Evolutionary conservation across 2,329 filamentous ascomycete species (phyloP).

Genomic region (Trichoderma sp.): DNA sequence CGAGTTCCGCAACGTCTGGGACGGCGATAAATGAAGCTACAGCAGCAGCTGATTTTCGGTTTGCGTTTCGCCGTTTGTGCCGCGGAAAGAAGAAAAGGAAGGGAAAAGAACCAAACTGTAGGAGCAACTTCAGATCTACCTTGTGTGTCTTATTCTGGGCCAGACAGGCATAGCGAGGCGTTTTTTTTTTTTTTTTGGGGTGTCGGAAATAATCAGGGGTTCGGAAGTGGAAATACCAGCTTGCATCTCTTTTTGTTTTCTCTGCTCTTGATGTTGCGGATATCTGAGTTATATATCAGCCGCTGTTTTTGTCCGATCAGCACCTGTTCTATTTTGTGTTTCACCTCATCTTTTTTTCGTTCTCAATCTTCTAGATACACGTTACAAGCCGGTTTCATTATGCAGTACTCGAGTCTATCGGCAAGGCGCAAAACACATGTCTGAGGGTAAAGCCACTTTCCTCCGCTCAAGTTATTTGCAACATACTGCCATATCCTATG

Average conservation of each 20-base stretch:
- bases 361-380: too few species aligned
- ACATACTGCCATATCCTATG: constrained; percentile 11
- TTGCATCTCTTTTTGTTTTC: background rate
- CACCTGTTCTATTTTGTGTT: background rate
- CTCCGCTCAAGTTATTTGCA: background rate
- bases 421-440: background rate
- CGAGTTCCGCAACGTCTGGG: constrained; percentile 54
- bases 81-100: background rate
- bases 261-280: constrained; percentile 23
- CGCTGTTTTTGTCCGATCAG: background rate
- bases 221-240: constrained; percentile 9
- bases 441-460: background rate
- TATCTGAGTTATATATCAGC: constrained; percentile 16
- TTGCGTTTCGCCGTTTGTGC: constrained; percentile 4
- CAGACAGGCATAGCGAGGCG: constrained; percentile 36
- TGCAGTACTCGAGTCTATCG: background rate
- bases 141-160: constrained; percentile 17
- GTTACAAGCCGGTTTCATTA: background rate
- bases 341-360: background rate
- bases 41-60: background rate
- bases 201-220: constrained; percentile 15
- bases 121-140: constrained; percentile 5
- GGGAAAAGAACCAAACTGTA: background rate
- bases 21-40: constrained; percentile 16
- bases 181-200: too few species aligned